Base-by-base conservation (phyloP, 2,329 filamentous ascomycete species). In the Pyrenochaeta sp. region DNA sequence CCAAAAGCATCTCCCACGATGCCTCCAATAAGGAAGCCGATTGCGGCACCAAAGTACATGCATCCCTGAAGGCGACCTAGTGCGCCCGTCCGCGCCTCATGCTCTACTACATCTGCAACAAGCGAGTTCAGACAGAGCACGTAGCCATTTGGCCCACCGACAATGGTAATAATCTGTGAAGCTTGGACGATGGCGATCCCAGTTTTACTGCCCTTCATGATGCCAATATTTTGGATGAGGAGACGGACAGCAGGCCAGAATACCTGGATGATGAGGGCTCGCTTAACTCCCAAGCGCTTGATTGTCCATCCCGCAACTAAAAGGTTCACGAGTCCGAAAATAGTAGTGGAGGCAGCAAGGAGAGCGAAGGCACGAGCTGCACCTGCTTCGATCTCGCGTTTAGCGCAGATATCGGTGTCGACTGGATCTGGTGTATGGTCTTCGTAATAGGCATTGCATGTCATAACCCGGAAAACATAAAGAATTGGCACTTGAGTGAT, bases 401-500 rank as follows among this genome's bases (percentile, higher is more conserved):
- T 79, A 41, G 79, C 80, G 66, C 89, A 91, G 14, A 83, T 79
- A 54, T 87, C 83, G 3, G 78, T 32, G 10, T 78, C 3, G 71
- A 63, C 1, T 79, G 81, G 9, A 75, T 61, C 48, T 29, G 54
- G 44, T 77, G 83, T 0, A 81, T 90, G 83, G 2, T 77, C 77
- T 31, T 80, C 76, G 73, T 90, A 91, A 69, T 86, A 91, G 45
- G 83, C 82, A 49, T 91, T 86, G 73, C 89, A 91, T 44, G 85
- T 86, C 87, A 91, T 90, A 1, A 89, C 69, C 51, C 87, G 86
- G 63, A 91, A 90, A 20, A 88, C 86, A 71, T 88, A 89, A 40
- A 89, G 72, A 5, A 83, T 69, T 7, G 80, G 80, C 4, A 82
- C 80, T 64, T 82, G 80, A 0, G 81, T 83, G 17, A 82, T 78